Evolutionary conservation across 768 basidiomycete species (phyloP).

Genomic region (Lenzites betulinus): DNA sequence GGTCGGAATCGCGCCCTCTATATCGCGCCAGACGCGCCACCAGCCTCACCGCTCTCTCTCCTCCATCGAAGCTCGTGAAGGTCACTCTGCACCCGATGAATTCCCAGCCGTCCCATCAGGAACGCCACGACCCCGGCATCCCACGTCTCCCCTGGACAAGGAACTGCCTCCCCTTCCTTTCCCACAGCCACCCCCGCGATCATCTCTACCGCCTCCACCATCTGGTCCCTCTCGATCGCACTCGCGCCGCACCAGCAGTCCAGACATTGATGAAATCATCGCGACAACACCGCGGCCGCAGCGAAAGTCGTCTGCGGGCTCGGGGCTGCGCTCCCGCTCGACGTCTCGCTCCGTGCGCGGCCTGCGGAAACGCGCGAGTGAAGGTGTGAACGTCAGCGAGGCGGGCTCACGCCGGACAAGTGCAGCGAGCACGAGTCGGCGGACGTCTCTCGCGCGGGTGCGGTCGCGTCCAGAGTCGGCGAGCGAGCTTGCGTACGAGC

Average conservation of each 20-base stretch:
- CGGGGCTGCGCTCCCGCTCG: slow-evolving; percentile 26
- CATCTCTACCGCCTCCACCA: neutral
- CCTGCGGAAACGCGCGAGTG: slow-evolving; percentile 25
- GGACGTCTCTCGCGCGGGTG: slow-evolving; percentile 6
- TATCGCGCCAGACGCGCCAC: slow-evolving; percentile 11
- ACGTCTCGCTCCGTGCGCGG: slow-evolving; percentile 25
- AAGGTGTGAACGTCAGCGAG: slow-evolving; percentile 13
- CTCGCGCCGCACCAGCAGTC: slow-evolving; percentile 28
- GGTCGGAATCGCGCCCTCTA: slow-evolving; percentile 14
- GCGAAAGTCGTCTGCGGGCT: slow-evolving; percentile 27
- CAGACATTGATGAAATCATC: slow-evolving; percentile 35
- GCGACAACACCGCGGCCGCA: slow-evolving; percentile 36
- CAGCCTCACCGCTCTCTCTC: slow-evolving; percentile 31
- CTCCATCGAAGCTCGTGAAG: slow-evolving; percentile 34
- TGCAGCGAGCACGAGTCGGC: neutral
- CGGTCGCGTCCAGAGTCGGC: slow-evolving; percentile 13
- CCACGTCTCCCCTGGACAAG: slow-evolving; percentile 23
- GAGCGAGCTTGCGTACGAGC: slow-evolving; percentile 21
- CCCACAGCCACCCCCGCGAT: slow-evolving; percentile 12
- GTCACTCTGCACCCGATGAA: slow-evolving; percentile 33
- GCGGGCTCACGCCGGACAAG: slow-evolving; percentile 11
- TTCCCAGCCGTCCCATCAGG: slow-evolving; percentile 16
- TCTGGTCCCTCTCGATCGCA: neutral
- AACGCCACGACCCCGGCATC: slow-evolving; percentile 6
- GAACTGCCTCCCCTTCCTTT: slow-evolving; percentile 29